Percentiles rank a stretch among this genome's conserved stretches.
Conservation (phyloP, 768 basidiomycete genomes). For the Leccinum imitatum region DNA sequence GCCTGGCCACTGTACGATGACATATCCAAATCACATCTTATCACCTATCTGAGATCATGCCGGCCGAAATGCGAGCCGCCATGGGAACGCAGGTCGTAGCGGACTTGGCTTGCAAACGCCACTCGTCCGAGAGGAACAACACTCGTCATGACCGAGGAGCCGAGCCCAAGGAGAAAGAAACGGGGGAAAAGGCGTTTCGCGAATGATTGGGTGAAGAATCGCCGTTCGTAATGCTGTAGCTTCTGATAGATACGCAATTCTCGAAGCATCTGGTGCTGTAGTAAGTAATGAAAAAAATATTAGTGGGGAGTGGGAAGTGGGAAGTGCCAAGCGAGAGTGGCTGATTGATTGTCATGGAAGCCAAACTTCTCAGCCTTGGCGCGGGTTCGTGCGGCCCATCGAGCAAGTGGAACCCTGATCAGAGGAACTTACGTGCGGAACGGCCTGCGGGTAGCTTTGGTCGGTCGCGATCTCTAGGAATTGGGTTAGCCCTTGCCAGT, state of each 20-base stretch:
- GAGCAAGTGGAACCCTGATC: background rate
- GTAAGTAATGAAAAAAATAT: constrained; percentile 1
- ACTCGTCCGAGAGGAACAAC: constrained; percentile 2
- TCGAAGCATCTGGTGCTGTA: constrained; percentile 9
- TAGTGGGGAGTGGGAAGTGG: background rate
- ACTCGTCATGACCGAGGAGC: background rate
- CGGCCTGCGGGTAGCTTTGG: background rate
- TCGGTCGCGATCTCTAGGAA: background rate
- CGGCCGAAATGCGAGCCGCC: background rate
- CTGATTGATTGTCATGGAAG: constrained; percentile 22
- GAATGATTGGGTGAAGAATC: background rate
- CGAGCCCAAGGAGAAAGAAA: background rate
- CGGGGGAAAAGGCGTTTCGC: background rate
- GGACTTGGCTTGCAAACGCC: background rate
- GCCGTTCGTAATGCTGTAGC: constrained; percentile 3
- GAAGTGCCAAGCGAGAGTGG: constrained; percentile 1
- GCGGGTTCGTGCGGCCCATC: constrained; percentile 2
- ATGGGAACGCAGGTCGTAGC: background rate
- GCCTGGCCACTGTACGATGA: background rate
- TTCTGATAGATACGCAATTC: constrained; percentile 13
- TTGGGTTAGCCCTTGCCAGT: background rate
- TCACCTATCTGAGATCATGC: background rate
- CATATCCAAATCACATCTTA: background rate
- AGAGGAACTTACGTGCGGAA: background rate
- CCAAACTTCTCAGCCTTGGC: constrained; percentile 2